A percentile compares a stretch with the other conserved stretches of the same genome.
phyloP scores from a whole-genome alignment of 192 early-diverging fungal species.

The Backusella luteola region DNA sequence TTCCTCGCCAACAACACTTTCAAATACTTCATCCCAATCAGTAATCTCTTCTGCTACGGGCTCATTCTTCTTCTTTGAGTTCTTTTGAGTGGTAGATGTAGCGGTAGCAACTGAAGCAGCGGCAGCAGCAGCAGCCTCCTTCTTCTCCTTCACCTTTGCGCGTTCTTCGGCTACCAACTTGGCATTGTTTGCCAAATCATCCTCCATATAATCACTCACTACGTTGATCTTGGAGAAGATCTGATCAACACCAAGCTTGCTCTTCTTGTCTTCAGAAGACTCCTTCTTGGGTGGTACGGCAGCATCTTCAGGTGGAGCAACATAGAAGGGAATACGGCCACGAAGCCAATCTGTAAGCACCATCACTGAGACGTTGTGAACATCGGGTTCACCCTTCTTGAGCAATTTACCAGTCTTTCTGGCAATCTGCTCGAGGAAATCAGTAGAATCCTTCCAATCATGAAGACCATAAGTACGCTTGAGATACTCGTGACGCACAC shows the following conservation, averaged over 20 bases:
- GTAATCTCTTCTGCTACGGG: constrained; percentile 45
- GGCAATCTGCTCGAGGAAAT: constrained; percentile 90
- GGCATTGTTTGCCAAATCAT: constrained; percentile 75
- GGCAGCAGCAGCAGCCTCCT: constrained; percentile 49
- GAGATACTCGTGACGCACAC: constrained; percentile 90
- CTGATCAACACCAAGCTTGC: constrained; percentile 69
- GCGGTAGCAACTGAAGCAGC: constrained; percentile 30
- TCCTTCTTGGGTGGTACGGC: constrained; percentile 20
- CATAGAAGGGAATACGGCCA: constrained; percentile 95
- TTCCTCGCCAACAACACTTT: constrained; percentile 71
- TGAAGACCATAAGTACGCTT: constrained; percentile 88
- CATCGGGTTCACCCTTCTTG: constrained; percentile 96
- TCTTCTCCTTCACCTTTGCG: constrained; percentile 39
- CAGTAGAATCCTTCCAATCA: constrained; percentile 82
- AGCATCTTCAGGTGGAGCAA: constrained; percentile 65
- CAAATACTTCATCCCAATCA: constrained; percentile 90
- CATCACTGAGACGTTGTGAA: constrained; percentile 91
- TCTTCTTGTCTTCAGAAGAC: constrained; percentile 13
- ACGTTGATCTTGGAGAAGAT: constrained; percentile 92
- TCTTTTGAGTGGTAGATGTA: constrained; percentile 32
- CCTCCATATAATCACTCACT: constrained; percentile 75
- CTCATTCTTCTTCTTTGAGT: constrained; percentile 37
- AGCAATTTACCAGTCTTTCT: constrained; percentile 85
- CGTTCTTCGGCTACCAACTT: constrained; percentile 49
- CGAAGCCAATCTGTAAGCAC: constrained; percentile 98